Evolutionary conservation across 2,329 filamentous ascomycete species (phyloP).

Genomic region (Diaporthe sp.): DNA sequence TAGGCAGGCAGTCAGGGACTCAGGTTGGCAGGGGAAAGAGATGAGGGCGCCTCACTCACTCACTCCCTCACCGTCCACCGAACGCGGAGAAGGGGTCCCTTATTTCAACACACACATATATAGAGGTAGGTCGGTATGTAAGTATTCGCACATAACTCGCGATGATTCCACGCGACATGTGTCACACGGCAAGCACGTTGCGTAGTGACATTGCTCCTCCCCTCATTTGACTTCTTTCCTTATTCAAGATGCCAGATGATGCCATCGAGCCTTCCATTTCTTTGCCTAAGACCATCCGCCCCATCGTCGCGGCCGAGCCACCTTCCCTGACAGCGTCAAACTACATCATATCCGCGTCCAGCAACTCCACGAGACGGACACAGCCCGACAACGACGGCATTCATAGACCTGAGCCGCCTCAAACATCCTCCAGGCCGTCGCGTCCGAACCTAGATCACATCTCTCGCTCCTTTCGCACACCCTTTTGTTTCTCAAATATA

Average conservation of each 20-base stretch:
- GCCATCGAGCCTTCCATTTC: slow-evolving; percentile 10
- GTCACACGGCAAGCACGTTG: slow-evolving; percentile 15
- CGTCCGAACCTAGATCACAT: slow-evolving; percentile 1
- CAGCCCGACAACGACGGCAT: not conserved
- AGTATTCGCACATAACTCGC: not conserved
- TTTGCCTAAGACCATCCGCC: not conserved
- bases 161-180: not conserved
- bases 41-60: not conserved
- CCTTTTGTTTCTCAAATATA: not conserved
- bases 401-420: not conserved
- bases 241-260: not conserved
- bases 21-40: not conserved
- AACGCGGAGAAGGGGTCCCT: not conserved
- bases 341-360: not conserved
- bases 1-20: not conserved
- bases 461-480: not conserved
- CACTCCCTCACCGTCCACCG: not conserved
- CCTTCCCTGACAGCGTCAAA: not conserved
- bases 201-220: not conserved
- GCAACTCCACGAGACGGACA: not conserved
- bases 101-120: not conserved
- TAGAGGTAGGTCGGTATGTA: not conserved
- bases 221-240: not conserved
- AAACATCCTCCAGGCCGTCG: not conserved
- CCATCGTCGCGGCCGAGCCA: not conserved